A percentile compares a stretch with the other conserved stretches of the same genome.
Evolutionary conservation across 495 filamentous ascomycete species (phyloP).

Genomic region (Endocarpon pusillum): DNA sequence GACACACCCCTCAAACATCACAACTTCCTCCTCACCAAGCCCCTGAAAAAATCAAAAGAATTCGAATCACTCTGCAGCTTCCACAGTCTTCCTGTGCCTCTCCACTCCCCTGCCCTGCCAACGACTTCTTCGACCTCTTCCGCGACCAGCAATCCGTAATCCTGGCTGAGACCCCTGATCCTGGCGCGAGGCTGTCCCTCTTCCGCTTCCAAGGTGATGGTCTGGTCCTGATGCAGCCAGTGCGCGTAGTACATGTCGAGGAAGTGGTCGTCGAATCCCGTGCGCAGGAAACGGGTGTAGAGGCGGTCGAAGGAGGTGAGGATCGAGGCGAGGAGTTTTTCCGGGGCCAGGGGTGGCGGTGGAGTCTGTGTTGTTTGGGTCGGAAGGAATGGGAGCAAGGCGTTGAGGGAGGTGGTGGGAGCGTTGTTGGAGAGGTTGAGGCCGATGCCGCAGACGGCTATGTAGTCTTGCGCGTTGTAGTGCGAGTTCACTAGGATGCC

Average conservation of each 20-base stretch:
- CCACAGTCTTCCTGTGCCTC: conserved; percentile 59
- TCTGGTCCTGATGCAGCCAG: conserved; percentile 85
- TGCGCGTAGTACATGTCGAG: conserved; percentile 66
- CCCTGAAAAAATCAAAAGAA: conserved; percentile 95
- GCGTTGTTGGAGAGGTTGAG: conserved; percentile 73
- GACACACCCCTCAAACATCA: conserved; percentile 21
- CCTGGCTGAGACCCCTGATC: conserved; percentile 77
- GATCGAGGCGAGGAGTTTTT: conserved; percentile 72
- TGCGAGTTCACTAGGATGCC: conserved; percentile 86
- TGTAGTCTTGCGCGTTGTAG: conserved; percentile 60
- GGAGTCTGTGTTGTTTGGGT: conserved; percentile 6
- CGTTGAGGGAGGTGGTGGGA: conserved; percentile 75
- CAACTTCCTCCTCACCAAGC: conserved; percentile 68
- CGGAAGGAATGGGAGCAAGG: conserved; percentile 30
- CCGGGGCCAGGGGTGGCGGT: conserved; percentile 45
- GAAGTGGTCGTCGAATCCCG: conserved; percentile 54
- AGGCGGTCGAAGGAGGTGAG: conserved; percentile 63
- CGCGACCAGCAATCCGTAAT: conserved; percentile 71
- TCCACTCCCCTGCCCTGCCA: conserved; percentile 50
- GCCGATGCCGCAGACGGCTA: conserved; percentile 77
- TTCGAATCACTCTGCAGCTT: conserved; percentile 92
- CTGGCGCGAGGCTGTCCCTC: conserved; percentile 50
- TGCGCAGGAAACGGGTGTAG: conserved; percentile 52
- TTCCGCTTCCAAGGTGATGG: conserved; percentile 75
- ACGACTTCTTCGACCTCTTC: too few relatives aligned